phyloP scores from a whole-genome alignment of 306 rosid genomes.

The Hippophae gyantsensis region DNA sequence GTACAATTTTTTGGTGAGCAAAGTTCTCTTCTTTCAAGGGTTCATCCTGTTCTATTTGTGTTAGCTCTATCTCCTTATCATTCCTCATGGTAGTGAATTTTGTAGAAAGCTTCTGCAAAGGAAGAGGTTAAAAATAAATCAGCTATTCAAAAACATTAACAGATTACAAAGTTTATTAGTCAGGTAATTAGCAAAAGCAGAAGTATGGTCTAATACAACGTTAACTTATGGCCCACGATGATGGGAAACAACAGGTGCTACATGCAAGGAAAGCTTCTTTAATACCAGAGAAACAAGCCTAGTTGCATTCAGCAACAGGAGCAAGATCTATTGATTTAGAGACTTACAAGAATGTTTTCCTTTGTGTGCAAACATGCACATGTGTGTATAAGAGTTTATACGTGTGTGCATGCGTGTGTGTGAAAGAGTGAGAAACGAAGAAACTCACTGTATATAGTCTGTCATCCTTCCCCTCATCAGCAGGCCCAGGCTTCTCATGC shows the following conservation, averaged over 20 bases:
- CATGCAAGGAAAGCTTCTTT: neutral
- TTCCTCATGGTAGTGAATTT: constrained; percentile 46
- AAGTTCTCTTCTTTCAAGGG: constrained; percentile 33
- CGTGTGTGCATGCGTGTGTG: neutral
- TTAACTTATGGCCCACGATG: too few relatives aligned
- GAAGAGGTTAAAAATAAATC: constrained; percentile 10
- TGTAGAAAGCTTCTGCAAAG: constrained; percentile 53
- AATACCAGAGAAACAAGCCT: neutral
- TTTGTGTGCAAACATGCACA: too few relatives aligned
- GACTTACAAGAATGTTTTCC: too few relatives aligned
- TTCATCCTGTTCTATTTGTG: constrained; percentile 30
- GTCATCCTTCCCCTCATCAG: constrained; percentile 36
- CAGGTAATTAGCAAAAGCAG: too few relatives aligned
- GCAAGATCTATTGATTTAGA: too few relatives aligned
- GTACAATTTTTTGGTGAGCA: constrained; percentile 37
- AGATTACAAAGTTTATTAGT: too few relatives aligned
- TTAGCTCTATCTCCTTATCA: constrained; percentile 41
- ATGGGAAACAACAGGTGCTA: too few relatives aligned
- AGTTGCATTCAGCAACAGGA: too few relatives aligned
- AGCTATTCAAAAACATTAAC: neutral
- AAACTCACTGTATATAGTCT: constrained; percentile 45
- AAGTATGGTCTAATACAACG: too few relatives aligned
- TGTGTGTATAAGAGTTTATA: neutral
- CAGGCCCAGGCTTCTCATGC: constrained; percentile 47
- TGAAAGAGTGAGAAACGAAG: constrained; percentile 7